Base-by-base conservation (phyloP, 805 yeast species). In the Yarrowia divulgata region DNA sequence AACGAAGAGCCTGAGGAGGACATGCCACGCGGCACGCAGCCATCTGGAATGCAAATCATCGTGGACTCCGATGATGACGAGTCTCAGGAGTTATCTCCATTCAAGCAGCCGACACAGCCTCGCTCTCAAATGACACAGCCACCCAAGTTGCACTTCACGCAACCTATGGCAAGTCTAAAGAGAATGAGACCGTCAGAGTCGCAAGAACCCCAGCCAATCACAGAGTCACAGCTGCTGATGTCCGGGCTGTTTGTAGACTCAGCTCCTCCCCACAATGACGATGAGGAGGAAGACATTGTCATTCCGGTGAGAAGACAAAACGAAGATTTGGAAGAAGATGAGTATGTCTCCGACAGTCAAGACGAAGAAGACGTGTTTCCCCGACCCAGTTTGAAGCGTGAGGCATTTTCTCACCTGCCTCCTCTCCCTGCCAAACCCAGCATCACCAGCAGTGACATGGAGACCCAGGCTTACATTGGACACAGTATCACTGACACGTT, bases 401-500 rank as follows among this genome's bases (percentile, higher is more conserved):
- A 57, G 42, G 64, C 64, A 8, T 57, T 57, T 42, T 49, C 64
- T 7, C 64, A 57, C n/a, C 64, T 57, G 8, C 64, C 64, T 57
- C 50, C 64, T 57, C 49, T 57, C 12, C 64, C 64, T 32, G 29
- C 49, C 6, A 40, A 57, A n/a, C 64, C 52, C 14, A 60, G 66
- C 10, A 60, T 45, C 14, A 57, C 48, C 8, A 60, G 66, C 18
- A 60, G 50, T 13, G 68, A 64, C 16, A 48, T 39, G 19, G 57
- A 46, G 40, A 50, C 72, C 19, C 70, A 69, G 55, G 18, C 50
- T 5, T 69, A 63, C 12, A 34, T 71, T 9, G 68, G 70, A 13
- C 67, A 45, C 6, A 50, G 76, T 32, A 72, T 75, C 58, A 75
- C 78, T 32, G 77, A 76, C 43, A 75, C 76, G 3, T n/a, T 63